phyloP scores from a whole-genome alignment of 2,329 filamentous ascomycete genomes.

The Fusarium scirpi region DNA sequence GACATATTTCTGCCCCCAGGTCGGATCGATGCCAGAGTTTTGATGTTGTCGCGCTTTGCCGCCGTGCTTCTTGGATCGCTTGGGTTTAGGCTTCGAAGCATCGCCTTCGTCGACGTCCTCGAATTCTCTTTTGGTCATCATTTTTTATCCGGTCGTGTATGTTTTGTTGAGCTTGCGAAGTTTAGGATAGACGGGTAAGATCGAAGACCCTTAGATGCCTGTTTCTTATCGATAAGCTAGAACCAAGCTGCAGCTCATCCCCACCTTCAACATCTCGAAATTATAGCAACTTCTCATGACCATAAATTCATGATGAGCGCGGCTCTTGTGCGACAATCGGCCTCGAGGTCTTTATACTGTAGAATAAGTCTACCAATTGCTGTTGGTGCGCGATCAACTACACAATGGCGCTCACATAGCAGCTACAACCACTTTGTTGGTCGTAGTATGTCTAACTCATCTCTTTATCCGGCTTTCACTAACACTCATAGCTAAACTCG shows the following conservation, averaged over 20 bases:
- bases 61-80: conserved; percentile 47
- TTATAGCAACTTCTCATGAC: conserved; percentile 41
- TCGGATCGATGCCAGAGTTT: conserved; percentile 67
- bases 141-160: conserved; percentile 26
- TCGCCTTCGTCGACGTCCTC: conserved; percentile 50
- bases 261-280: conserved; percentile 9
- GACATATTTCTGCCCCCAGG: conserved; percentile 78
- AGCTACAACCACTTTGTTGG: conserved; percentile 55
- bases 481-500: conserved; percentile 28
- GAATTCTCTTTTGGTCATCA: conserved; percentile 54
- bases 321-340: conserved; percentile 47
- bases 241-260: conserved; percentile 23
- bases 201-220: conserved; percentile 22
- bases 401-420: conserved; percentile 48
- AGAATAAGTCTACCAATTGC: background rate
- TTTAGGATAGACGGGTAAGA: conserved; percentile 11
- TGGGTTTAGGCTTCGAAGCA: conserved; percentile 43
- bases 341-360: conserved; percentile 1
- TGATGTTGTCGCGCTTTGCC: conserved; percentile 56
- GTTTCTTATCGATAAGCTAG: conserved; percentile 42
- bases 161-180: conserved; percentile 18
- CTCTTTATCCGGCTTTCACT: conserved; percentile 8
- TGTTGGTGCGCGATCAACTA: conserved; percentile 15
- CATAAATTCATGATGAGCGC: conserved; percentile 48
- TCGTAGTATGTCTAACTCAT: conserved; percentile 43